phyloP scores from a whole-genome alignment of 495 filamentous ascomycete genomes.

The Hypoxylon trugodes region DNA sequence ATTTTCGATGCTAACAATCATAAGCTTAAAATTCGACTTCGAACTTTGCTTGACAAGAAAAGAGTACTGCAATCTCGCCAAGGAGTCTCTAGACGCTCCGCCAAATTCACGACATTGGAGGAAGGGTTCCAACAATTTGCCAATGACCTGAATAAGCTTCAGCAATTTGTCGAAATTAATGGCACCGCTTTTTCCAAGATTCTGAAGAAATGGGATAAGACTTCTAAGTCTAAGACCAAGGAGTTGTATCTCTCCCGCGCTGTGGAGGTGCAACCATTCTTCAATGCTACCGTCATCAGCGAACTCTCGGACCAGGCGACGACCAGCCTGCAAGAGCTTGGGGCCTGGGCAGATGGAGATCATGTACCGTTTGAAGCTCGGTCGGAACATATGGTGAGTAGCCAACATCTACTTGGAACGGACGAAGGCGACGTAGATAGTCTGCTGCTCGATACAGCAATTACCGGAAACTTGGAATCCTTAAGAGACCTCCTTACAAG shows the following conservation, averaged over 20 bases:
- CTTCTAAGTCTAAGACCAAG: slow-evolving; percentile 97
- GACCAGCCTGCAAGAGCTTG: slow-evolving; percentile 88
- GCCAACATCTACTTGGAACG: slow-evolving; percentile 68
- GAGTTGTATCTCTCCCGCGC: slow-evolving; percentile 95
- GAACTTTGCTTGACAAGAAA: slow-evolving; percentile 94
- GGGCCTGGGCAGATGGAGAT: slow-evolving; percentile 96
- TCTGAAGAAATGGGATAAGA: slow-evolving; percentile 99
- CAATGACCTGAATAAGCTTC: slow-evolving; percentile 93
- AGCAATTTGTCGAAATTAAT: slow-evolving; percentile 98
- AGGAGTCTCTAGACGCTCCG: slow-evolving; percentile 81
- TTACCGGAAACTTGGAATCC: slow-evolving; percentile 71
- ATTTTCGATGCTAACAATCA: slow-evolving; percentile 15
- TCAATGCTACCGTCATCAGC: slow-evolving; percentile 95
- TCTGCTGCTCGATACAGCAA: slow-evolving; percentile 86
- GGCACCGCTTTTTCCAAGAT: slow-evolving; percentile 98
- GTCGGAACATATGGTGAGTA: slow-evolving; percentile 69
- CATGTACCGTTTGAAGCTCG: slow-evolving; percentile 79
- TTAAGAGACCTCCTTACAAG: slow-evolving; percentile 60
- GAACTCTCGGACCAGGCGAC: slow-evolving; percentile 96
- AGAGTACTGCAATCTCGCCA: slow-evolving; percentile 81
- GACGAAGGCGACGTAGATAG: slow-evolving; percentile 89
- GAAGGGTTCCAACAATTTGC: slow-evolving; percentile 98
- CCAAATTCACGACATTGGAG: slow-evolving; percentile 90
- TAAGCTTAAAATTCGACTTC: slow-evolving; percentile 90
- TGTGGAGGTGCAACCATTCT: slow-evolving; percentile 97